Conservation (phyloP, 306 rosid species). For the Casuarina cunninghamiana region DNA sequence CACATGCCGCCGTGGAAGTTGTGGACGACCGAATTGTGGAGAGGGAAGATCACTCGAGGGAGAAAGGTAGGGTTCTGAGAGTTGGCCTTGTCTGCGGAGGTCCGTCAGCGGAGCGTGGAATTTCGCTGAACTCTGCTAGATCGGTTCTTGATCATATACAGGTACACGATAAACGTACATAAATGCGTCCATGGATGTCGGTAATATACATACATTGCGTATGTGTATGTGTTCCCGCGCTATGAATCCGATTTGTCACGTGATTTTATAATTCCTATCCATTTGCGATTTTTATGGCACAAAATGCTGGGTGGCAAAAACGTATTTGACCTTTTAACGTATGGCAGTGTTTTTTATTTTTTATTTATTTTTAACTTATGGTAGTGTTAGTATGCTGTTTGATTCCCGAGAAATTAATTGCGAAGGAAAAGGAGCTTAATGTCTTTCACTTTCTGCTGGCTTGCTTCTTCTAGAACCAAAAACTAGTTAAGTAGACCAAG, state of each 20-base stretch:
- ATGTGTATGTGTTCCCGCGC: too few species aligned
- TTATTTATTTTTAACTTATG: too few species aligned
- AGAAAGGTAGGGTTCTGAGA: slow-evolving; percentile 41
- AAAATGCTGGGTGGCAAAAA: too few species aligned
- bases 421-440: background rate
- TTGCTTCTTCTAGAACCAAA: background rate
- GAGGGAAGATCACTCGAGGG: slow-evolving; percentile 23
- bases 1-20: slow-evolving; percentile 39
- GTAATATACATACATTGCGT: too few species aligned
- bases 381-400: slow-evolving; percentile 3
- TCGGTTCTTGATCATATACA: slow-evolving; percentile 91
- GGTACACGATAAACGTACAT: slow-evolving; percentile 19
- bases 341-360: too few species aligned
- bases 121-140: slow-evolving; percentile 92
- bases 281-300: too few species aligned
- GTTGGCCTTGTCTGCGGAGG: slow-evolving; percentile 92
- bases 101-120: slow-evolving; percentile 96
- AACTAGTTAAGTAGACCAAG: background rate
- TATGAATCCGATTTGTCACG: too few species aligned
- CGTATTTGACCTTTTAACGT: too few species aligned
- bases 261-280: too few species aligned
- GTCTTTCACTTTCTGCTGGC: background rate
- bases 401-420: slow-evolving; percentile 16
- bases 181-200: too few species aligned
- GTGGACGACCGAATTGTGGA: slow-evolving; percentile 28